A percentile compares a stretch with the other conserved stretches of the same genome.
Evolutionary conservation across 1,139 yeast species (phyloP).

Genomic region (Wickerhamomyces sp.): DNA sequence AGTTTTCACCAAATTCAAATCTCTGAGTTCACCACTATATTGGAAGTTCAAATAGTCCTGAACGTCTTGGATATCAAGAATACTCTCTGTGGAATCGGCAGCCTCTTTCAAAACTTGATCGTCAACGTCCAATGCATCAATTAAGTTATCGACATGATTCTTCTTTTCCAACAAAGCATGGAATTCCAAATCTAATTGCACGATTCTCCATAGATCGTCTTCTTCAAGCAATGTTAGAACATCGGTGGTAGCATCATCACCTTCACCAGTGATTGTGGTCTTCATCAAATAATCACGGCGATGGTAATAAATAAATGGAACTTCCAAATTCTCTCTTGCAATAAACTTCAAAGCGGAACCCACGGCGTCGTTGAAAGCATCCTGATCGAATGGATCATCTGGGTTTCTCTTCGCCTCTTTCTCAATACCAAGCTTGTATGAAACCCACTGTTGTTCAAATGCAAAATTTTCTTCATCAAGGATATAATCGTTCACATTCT

Average conservation of each 20-base stretch:
- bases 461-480: conserved; percentile 64
- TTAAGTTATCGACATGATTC: conserved; percentile 54
- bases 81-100: conserved; percentile 50
- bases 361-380: conserved; percentile 67
- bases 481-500: conserved; percentile 56
- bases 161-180: conserved; percentile 82
- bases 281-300: conserved; percentile 80
- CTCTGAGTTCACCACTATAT: conserved; percentile 68
- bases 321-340: conserved; percentile 76
- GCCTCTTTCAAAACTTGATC: conserved; percentile 59
- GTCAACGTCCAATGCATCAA: conserved; percentile 44
- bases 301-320: conserved; percentile 95
- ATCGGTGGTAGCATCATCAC: conserved; percentile 44
- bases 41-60: conserved; percentile 80
- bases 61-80: conserved; percentile 83
- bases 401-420: conserved; percentile 36
- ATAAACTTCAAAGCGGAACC: conserved; percentile 75
- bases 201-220: conserved; percentile 90
- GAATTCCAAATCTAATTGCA: conserved; percentile 80
- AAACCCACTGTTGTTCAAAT: conserved; percentile 76
- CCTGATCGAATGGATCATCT: conserved; percentile 35
- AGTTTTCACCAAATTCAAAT: conserved; percentile 29
- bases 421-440: conserved; percentile 50
- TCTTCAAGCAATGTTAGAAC: conserved; percentile 60
- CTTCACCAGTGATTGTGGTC: conserved; percentile 45